Conservation (phyloP, 352 stramenopile species). For the Globisporangium apiculatum region DNA sequence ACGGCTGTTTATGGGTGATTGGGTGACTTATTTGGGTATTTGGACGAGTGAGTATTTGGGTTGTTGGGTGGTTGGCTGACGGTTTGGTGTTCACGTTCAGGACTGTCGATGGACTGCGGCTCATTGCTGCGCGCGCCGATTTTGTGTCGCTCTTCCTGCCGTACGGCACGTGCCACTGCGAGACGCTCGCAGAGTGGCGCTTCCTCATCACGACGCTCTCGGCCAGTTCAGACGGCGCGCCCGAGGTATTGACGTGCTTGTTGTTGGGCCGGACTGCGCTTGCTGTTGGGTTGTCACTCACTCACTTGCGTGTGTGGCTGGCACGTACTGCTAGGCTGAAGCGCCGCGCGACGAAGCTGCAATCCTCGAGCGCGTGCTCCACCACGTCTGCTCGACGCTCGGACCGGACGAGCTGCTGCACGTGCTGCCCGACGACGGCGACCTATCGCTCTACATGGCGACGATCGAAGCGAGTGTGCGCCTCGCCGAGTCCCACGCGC, state of each 20-base stretch:
- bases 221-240: conserved; percentile 25
- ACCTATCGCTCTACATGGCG: conserved; percentile 67
- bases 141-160: conserved; percentile 65
- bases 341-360: conserved; percentile 21
- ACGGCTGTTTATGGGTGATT: too few relatives aligned
- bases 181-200: conserved; percentile 66
- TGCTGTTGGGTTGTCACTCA: background rate
- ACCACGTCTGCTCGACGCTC: conserved; percentile 65
- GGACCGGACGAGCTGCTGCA: conserved; percentile 67
- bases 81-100: conserved; percentile 10
- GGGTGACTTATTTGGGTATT: too few relatives aligned
- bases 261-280: background rate
- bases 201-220: conserved; percentile 66
- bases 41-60: too few relatives aligned
- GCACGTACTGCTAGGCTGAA: conserved; percentile 3
- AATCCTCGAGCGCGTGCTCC: conserved; percentile 59
- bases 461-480: conserved; percentile 61
- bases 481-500: conserved; percentile 30
- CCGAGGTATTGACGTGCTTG: conserved; percentile 18
- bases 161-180: conserved; percentile 66
- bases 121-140: conserved; percentile 39
- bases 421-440: conserved; percentile 70
- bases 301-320: background rate
- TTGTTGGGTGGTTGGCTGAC: background rate
- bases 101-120: conserved; percentile 47